phyloP scores from a whole-genome alignment of 768 basidiomycete species.

The Tricholoma furcatifolium region DNA sequence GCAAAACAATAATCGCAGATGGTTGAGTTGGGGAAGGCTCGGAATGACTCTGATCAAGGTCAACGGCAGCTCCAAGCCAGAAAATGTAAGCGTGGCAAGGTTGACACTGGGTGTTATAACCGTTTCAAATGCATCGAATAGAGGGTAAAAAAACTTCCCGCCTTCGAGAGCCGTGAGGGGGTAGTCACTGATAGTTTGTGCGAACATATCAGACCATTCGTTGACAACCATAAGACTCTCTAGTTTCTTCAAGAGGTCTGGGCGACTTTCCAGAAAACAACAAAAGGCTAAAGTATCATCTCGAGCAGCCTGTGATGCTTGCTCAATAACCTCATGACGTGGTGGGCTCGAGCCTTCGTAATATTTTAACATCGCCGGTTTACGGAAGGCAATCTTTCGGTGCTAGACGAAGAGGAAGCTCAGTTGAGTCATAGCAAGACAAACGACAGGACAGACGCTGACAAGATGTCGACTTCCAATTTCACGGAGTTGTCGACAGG shows the following conservation, averaged over 20 bases:
- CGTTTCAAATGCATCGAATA: not conserved
- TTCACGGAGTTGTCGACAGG: conserved; percentile 1
- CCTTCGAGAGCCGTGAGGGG: not conserved
- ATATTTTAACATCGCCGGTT: not conserved
- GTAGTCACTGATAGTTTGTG: not conserved
- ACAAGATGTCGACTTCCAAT: not conserved
- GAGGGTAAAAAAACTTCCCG: not conserved
- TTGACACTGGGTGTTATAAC: not conserved
- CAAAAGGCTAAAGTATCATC: not conserved
- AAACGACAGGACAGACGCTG: not conserved
- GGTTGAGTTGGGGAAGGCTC: not conserved
- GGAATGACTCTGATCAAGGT: not conserved
- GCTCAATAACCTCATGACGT: not conserved
- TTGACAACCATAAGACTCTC: not conserved
- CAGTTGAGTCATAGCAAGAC: too few species aligned
- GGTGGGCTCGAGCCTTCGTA: not conserved
- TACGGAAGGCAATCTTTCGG: not conserved
- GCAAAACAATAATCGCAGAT: too few species aligned
- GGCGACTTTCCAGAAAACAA: not conserved
- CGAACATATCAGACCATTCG: not conserved
- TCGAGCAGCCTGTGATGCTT: not conserved
- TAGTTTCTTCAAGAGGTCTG: not conserved
- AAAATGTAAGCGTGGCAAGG: not conserved
- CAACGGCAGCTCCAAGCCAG: not conserved
- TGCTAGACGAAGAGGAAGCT: not conserved